Conservation (phyloP, 345 rosid species). For the Boechera retrofracta region DNA sequence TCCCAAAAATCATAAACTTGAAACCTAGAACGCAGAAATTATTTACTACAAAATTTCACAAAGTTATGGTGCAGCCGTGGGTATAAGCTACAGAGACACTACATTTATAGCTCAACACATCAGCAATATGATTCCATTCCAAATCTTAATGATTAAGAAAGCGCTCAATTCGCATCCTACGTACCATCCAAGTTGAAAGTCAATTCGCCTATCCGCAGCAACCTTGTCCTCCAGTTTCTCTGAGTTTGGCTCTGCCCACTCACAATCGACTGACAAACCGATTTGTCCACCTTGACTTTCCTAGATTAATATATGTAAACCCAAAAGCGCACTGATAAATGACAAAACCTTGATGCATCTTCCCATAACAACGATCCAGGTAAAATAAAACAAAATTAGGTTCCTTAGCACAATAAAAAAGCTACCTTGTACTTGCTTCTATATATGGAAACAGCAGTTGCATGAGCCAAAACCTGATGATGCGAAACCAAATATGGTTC, state of each 20-base stretch:
- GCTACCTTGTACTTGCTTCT: slow-evolving; percentile 72
- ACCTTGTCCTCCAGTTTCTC: slow-evolving; percentile 58
- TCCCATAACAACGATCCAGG: background rate
- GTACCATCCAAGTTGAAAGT: slow-evolving; percentile 93
- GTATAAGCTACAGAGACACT: slow-evolving; percentile 1
- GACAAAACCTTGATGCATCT: background rate
- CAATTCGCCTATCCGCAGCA: slow-evolving; percentile 79
- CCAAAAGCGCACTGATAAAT: slow-evolving; percentile 7
- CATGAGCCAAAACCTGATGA: slow-evolving; percentile 85
- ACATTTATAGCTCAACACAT: slow-evolving; percentile 10
- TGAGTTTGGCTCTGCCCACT: slow-evolving; percentile 80
- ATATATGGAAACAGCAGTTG: slow-evolving; percentile 70
- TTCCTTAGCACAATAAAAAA: background rate
- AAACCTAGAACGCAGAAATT: background rate
- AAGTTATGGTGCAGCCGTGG: background rate
- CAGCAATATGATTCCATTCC: slow-evolving; percentile 9
- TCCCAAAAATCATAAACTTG: background rate
- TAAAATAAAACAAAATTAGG: slow-evolving; percentile 1
- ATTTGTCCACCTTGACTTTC: slow-evolving; percentile 79
- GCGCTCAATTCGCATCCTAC: slow-evolving; percentile 7
- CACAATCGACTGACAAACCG: slow-evolving; percentile 70
- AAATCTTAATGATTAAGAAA: slow-evolving; percentile 4
- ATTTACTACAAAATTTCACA: background rate
- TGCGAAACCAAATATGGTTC: slow-evolving; percentile 85
- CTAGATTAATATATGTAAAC: slow-evolving; percentile 46